These are phyloP conservation scores for Tolypocladium nubicola DNA, from an alignment of 2,329 filamentous ascomycete genomes.

Conservation along the genomic window DNA sequence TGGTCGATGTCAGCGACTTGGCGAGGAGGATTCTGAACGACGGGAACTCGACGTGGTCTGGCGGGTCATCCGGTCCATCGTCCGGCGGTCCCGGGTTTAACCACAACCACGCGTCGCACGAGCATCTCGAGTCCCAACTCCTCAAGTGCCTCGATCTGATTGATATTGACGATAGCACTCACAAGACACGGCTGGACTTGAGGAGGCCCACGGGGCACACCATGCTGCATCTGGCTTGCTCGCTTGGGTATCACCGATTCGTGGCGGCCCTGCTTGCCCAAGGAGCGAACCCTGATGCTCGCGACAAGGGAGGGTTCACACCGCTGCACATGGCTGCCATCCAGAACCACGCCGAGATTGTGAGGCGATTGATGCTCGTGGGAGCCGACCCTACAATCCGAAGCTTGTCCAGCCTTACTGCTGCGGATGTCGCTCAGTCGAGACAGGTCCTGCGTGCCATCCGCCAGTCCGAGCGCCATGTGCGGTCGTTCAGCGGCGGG, in stretches of 20 bases:
- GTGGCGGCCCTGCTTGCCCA: slow-evolving; percentile 66
- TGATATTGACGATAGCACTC: slow-evolving; percentile 64
- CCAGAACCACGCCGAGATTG: slow-evolving; percentile 64
- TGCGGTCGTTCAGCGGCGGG: slow-evolving; percentile 55
- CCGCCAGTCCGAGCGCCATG: slow-evolving; percentile 49
- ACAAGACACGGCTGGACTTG: slow-evolving; percentile 57
- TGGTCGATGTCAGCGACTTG: slow-evolving; percentile 50
- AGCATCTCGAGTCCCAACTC: slow-evolving; percentile 56
- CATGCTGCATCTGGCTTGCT: slow-evolving; percentile 70
- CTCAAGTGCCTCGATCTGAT: slow-evolving; percentile 68
- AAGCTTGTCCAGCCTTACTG: slow-evolving; percentile 59
- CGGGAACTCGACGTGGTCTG: slow-evolving; percentile 36
- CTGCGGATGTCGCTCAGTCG: slow-evolving; percentile 61
- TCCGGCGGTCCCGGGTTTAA: slow-evolving; percentile 33
- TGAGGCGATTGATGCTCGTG: slow-evolving; percentile 60
- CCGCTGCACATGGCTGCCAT: slow-evolving; percentile 74
- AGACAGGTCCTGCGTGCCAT: slow-evolving; percentile 53
- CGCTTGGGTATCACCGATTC: slow-evolving; percentile 63
- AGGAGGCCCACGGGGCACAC: slow-evolving; percentile 60
- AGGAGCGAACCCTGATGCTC: slow-evolving; percentile 64
- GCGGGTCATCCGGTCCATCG: slow-evolving; percentile 27
- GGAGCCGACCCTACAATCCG: slow-evolving; percentile 63
- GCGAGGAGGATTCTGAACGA: slow-evolving; percentile 49
- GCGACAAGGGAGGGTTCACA: slow-evolving; percentile 71
- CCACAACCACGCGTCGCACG: slow-evolving; percentile 29